phyloP scores from a whole-genome alignment of 805 yeast genomes.

The Citeromyces nyonsensis region DNA sequence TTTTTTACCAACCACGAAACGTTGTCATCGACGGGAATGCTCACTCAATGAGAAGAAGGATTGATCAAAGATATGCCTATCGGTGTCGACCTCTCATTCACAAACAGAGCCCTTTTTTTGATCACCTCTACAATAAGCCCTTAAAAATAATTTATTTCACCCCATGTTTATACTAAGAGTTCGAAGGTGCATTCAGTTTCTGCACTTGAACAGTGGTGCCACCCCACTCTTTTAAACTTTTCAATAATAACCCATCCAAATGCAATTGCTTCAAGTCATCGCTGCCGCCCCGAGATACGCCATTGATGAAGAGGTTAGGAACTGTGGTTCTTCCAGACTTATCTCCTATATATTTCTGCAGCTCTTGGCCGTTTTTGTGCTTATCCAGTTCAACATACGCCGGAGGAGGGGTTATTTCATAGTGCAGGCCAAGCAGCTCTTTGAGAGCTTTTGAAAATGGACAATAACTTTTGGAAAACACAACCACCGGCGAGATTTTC shows the following conservation, averaged over 20 bases:
- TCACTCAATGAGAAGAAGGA: too few species aligned
- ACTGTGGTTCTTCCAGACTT: slow-evolving; percentile 75
- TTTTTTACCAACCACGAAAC: too few species aligned
- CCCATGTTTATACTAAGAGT: slow-evolving; percentile 11
- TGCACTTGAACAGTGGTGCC: slow-evolving; percentile 29
- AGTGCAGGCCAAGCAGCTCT: slow-evolving; percentile 42
- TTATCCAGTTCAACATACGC: slow-evolving; percentile 68
- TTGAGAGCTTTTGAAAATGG: slow-evolving; percentile 70
- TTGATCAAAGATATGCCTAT: too few species aligned
- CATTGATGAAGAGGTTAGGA: slow-evolving; percentile 73
- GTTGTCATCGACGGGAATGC: too few species aligned
- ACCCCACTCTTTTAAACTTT: slow-evolving; percentile 48
- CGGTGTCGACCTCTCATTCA: too few species aligned
- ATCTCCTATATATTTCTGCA: slow-evolving; percentile 58
- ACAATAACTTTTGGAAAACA: slow-evolving; percentile 50
- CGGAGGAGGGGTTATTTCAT: slow-evolving; percentile 60
- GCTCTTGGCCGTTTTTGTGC: slow-evolving; percentile 58
- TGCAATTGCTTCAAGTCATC: slow-evolving; percentile 66
- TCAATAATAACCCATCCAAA: slow-evolving; percentile 33
- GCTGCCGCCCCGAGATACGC: slow-evolving; percentile 72
- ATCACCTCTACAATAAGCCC: neutral
- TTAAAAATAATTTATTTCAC: neutral
- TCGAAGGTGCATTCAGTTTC: slow-evolving; percentile 42
- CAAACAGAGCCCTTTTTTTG: too few species aligned
- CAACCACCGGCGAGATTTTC: slow-evolving; percentile 44